phyloP scores from a whole-genome alignment of 768 basidiomycete species.

The Lyophyllum shimeji region DNA sequence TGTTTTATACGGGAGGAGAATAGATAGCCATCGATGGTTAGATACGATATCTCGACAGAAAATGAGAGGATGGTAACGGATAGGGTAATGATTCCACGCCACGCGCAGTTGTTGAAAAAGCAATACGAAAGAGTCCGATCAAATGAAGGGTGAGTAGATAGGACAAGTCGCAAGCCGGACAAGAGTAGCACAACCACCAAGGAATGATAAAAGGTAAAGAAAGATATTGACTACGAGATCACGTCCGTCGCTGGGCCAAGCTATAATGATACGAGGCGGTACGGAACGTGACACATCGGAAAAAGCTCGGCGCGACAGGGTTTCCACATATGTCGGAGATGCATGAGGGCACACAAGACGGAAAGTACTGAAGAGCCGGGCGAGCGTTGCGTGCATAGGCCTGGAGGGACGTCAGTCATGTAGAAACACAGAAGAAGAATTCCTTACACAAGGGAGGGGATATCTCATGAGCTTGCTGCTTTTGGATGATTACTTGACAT shows the following conservation, averaged over 20 bases:
- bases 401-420: neutral
- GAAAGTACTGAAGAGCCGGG: slow-evolving; percentile 37
- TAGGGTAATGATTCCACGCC: neutral
- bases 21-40: neutral
- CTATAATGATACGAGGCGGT: slow-evolving; percentile 47
- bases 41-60: slow-evolving; percentile 15
- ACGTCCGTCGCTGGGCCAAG: slow-evolving; percentile 68
- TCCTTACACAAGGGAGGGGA: slow-evolving; percentile 31
- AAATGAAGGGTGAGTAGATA: slow-evolving; percentile 1
- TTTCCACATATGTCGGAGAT: slow-evolving; percentile 16
- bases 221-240: slow-evolving; percentile 50
- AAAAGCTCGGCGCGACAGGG: slow-evolving; percentile 45
- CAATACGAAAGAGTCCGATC: neutral
- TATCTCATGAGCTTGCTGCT: slow-evolving; percentile 11
- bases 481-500: slow-evolving; percentile 51
- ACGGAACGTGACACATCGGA: slow-evolving; percentile 66
- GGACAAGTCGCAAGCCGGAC: neutral
- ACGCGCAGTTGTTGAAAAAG: neutral
- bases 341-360: slow-evolving; percentile 25
- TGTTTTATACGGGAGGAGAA: too few relatives aligned
- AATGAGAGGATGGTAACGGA: neutral
- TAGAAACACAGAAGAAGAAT: neutral
- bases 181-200: neutral
- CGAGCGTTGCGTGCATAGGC: slow-evolving; percentile 33
- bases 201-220: slow-evolving; percentile 14